A percentile compares a stretch with the other conserved stretches of the same genome.
phyloP scores from a whole-genome alignment of 1,284 basidiomycete species.

The Caloboletus firmus region DNA sequence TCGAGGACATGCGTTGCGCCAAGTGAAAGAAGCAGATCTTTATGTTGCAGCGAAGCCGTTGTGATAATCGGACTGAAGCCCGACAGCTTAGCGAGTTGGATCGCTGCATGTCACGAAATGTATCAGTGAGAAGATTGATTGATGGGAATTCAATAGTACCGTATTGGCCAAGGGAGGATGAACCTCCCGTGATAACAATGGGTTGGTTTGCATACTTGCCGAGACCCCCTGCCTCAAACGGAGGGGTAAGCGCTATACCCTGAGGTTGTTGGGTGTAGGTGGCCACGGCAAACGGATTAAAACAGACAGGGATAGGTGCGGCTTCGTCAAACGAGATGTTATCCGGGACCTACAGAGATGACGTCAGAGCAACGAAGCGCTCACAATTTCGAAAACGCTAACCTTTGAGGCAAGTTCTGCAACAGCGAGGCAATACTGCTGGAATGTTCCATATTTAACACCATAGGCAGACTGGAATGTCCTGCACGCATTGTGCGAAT shows the following conservation, averaged over 20 bases:
- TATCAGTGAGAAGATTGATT: not conserved
- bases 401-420: slow-evolving; percentile 43
- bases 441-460: slow-evolving; percentile 32
- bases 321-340: slow-evolving; percentile 46
- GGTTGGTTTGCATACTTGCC: slow-evolving; percentile 35
- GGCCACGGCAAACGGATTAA: slow-evolving; percentile 31
- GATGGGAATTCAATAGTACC: slow-evolving; percentile 31
- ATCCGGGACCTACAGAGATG: slow-evolving; percentile 35
- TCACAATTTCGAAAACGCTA: not conserved
- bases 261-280: slow-evolving; percentile 24
- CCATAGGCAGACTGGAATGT: slow-evolving; percentile 12
- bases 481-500: not conserved
- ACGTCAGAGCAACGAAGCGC: not conserved
- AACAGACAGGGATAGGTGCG: slow-evolving; percentile 33
- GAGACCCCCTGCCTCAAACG: slow-evolving; percentile 23
- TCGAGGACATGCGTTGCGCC: slow-evolving; percentile 45
- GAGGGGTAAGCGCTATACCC: slow-evolving; percentile 20
- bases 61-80: slow-evolving; percentile 42
- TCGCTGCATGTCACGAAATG: slow-evolving; percentile 2
- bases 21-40: slow-evolving; percentile 36
- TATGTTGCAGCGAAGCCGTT: slow-evolving; percentile 40
- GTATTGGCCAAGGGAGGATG: slow-evolving; percentile 39
- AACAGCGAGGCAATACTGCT: slow-evolving; percentile 44
- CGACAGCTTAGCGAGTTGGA: slow-evolving; percentile 43
- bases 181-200: slow-evolving; percentile 41